phyloP scores from a whole-genome alignment of 202 grass and related monocot species.

The Dendrocalamus latiflorus region DNA sequence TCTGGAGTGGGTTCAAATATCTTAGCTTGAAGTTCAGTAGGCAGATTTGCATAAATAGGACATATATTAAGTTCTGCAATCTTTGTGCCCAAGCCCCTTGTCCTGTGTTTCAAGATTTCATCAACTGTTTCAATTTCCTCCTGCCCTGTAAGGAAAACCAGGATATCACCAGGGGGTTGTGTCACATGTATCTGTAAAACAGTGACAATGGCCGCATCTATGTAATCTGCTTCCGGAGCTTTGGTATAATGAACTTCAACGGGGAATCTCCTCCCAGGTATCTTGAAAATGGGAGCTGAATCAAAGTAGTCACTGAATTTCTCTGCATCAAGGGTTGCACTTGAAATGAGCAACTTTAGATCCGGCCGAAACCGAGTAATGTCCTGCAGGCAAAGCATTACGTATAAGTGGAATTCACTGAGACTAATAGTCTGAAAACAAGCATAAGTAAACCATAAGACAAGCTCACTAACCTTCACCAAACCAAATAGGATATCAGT shows the following conservation, averaged over 20 bases:
- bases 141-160: constrained; percentile 84
- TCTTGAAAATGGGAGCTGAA: constrained; percentile 84
- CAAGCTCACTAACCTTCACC: constrained; percentile 57
- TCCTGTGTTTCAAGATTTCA: constrained; percentile 91
- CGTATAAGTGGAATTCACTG: neutral
- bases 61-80: constrained; percentile 90
- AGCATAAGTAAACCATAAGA: neutral
- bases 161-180: constrained; percentile 77
- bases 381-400: constrained; percentile 51
- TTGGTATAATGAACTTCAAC: constrained; percentile 86
- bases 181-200: constrained; percentile 95
- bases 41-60: constrained; percentile 90
- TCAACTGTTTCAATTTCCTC: constrained; percentile 96
- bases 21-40: constrained; percentile 91
- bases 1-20: constrained; percentile 89
- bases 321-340: constrained; percentile 85
- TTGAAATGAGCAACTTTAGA: constrained; percentile 91
- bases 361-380: constrained; percentile 75
- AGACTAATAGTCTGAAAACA: constrained; percentile 5
- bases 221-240: constrained; percentile 93
- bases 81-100: constrained; percentile 88
- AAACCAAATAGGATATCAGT: constrained; percentile 96
- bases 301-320: constrained; percentile 97
- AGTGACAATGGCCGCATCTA: constrained; percentile 89
- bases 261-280: constrained; percentile 73